phyloP scores from a whole-genome alignment of 768 basidiomycete genomes.

The Artomyces pyxidatus region DNA sequence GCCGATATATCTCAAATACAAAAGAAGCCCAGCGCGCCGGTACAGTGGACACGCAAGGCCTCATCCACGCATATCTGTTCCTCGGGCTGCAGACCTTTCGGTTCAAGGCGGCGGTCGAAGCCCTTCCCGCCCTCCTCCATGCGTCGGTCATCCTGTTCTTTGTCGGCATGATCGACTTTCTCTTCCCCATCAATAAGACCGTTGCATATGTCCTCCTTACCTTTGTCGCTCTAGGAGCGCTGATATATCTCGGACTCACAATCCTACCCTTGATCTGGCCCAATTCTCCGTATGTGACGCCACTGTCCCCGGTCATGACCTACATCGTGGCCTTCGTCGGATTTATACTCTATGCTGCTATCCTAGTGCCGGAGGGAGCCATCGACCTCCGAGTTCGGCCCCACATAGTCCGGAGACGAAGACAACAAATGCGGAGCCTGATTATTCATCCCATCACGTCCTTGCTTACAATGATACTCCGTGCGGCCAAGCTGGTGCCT shows the following conservation, averaged over 20 bases:
- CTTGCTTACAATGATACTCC: too few species aligned
- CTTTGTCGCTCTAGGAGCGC: neutral
- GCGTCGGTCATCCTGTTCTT: constrained; percentile 13
- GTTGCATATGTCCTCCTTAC: constrained; percentile 4
- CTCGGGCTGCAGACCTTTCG: constrained; percentile 6
- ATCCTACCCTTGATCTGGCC: too few species aligned
- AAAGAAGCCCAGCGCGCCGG: neutral
- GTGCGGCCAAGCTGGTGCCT: too few species aligned
- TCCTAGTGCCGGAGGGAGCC: too few species aligned
- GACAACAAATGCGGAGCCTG: too few species aligned
- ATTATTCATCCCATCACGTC: too few species aligned
- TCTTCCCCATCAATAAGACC: constrained; percentile 6
- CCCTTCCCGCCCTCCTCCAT: constrained; percentile 9
- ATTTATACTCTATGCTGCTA: too few species aligned
- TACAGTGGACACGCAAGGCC: neutral
- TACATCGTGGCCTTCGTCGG: too few species aligned
- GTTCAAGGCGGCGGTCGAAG: neutral
- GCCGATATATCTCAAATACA: constrained; percentile 5
- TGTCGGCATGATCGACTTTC: constrained; percentile 10
- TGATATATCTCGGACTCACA: constrained; percentile 3
- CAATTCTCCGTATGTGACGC: too few species aligned
- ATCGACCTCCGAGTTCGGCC: too few species aligned
- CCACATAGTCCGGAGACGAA: too few species aligned
- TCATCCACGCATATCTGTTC: constrained; percentile 4
- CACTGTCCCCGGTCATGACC: too few species aligned